Evolutionary conservation across 2,329 filamentous ascomycete species (phyloP).

Genomic region (Botrytis squamosa): DNA sequence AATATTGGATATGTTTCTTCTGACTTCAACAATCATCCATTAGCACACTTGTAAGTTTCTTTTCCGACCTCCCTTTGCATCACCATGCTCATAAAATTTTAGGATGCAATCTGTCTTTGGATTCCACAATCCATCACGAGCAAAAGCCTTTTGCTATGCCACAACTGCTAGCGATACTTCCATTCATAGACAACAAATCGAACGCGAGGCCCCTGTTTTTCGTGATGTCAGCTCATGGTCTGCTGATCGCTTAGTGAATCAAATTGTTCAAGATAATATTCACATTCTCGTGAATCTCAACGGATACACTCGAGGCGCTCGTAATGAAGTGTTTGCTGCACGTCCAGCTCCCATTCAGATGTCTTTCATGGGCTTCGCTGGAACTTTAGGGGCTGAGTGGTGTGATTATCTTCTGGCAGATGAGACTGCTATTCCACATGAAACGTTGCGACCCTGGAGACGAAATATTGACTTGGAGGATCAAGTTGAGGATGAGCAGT

Average conservation of each 20-base stretch:
- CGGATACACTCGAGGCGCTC: constrained; percentile 92
- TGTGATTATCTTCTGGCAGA: constrained; percentile 97
- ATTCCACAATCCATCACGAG: constrained; percentile 70
- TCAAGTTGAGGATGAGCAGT: constrained; percentile 62
- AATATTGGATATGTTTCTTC: constrained; percentile 96
- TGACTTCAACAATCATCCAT: constrained; percentile 97
- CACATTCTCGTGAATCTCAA: constrained; percentile 98
- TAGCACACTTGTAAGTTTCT: constrained; percentile 73
- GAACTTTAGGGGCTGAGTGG: constrained; percentile 94
- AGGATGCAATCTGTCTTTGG: constrained; percentile 98
- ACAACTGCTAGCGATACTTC: constrained; percentile 91
- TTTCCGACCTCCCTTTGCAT: neutral
- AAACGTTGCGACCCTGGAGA: constrained; percentile 77
- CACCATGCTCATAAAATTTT: constrained; percentile 7
- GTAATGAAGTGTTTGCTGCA: constrained; percentile 95
- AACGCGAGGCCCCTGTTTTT: constrained; percentile 88
- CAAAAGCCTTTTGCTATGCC: constrained; percentile 90
- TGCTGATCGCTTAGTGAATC: constrained; percentile 76
- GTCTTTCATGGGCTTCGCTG: constrained; percentile 99
- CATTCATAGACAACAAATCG: constrained; percentile 85
- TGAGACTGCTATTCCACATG: constrained; percentile 76
- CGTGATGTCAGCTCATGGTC: constrained; percentile 85
- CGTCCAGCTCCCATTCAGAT: constrained; percentile 94
- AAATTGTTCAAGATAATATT: constrained; percentile 84
- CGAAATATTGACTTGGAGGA: constrained; percentile 74